Conservation (phyloP, 129 eudicot species). For the Ambrosia artemisiifolia region DNA sequence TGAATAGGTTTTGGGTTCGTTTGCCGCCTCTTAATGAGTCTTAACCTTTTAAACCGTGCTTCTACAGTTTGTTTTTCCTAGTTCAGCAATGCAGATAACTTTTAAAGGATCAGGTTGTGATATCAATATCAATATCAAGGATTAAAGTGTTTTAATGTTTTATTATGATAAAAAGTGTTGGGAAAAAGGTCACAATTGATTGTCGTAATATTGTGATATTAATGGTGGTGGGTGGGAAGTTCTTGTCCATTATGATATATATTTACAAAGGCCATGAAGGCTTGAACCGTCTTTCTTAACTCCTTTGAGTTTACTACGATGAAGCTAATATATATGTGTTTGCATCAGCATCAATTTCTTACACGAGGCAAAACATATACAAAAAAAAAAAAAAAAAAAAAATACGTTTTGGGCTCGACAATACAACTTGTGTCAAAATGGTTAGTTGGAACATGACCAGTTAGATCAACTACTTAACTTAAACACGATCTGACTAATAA, state of each 20-base stretch:
- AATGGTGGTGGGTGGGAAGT: conserved; percentile 16
- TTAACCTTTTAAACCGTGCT: too few species aligned
- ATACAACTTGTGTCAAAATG: too few species aligned
- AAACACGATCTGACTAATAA: too few species aligned
- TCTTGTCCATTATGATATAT: conserved; percentile 16
- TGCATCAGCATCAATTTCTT: too few species aligned
- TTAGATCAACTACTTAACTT: too few species aligned
- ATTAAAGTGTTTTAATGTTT: conserved; percentile 1
- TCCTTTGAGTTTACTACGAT: background rate
- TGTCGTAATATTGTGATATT: background rate
- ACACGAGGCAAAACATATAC: too few species aligned
- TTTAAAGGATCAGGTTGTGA: background rate
- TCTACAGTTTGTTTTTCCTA: background rate
- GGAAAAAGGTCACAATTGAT: background rate
- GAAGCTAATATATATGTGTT: background rate
- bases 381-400: too few species aligned
- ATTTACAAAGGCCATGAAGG: conserved; percentile 11
- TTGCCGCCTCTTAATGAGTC: too few species aligned
- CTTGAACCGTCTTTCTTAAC: background rate
- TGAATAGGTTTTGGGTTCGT: too few species aligned
- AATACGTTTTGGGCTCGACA: too few species aligned
- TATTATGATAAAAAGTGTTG: conserved; percentile 6
- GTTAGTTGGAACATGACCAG: too few species aligned
- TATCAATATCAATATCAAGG: conserved; percentile 18
- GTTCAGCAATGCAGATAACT: background rate